Evolutionary conservation across 2,329 filamentous ascomycete genomes (phyloP).

Genomic region (Tricladium varicosporioides): DNA sequence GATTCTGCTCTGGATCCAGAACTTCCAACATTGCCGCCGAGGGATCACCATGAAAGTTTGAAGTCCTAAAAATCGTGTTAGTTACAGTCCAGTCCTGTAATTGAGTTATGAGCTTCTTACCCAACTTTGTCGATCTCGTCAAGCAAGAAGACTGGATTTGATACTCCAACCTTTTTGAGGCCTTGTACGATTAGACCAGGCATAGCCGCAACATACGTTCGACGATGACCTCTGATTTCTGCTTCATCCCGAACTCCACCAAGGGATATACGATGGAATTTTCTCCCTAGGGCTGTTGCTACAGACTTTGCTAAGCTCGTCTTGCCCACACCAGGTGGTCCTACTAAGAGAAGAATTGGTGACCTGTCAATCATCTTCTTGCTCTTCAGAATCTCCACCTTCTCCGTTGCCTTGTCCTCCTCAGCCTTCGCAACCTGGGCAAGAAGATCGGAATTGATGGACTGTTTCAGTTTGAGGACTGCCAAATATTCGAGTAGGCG

Average conservation of each 20-base stretch:
- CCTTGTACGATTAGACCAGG: slow-evolving; percentile 92
- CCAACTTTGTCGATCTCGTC: slow-evolving; percentile 98
- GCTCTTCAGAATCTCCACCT: slow-evolving; percentile 72
- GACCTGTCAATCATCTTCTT: slow-evolving; percentile 93
- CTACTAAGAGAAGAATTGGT: slow-evolving; percentile 88
- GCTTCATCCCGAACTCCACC: slow-evolving; percentile 95
- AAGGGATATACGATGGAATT: slow-evolving; percentile 95
- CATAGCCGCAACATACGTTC: slow-evolving; percentile 99
- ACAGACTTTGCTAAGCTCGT: slow-evolving; percentile 93
- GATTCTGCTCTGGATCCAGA: slow-evolving; percentile 94
- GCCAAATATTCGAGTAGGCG: slow-evolving; percentile 91
- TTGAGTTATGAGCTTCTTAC: slow-evolving; percentile 21
- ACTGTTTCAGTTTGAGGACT: slow-evolving; percentile 92
- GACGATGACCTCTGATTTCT: slow-evolving; percentile 89
- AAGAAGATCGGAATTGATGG: slow-evolving; percentile 80
- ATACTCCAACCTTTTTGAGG: slow-evolving; percentile 89
- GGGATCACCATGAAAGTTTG: slow-evolving; percentile 92
- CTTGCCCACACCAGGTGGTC: slow-evolving; percentile 93
- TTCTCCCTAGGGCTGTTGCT: slow-evolving; percentile 84
- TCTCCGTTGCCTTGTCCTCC: slow-evolving; percentile 52
- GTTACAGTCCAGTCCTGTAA: not conserved
- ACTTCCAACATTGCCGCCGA: slow-evolving; percentile 98
- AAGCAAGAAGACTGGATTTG: slow-evolving; percentile 91
- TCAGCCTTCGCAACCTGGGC: slow-evolving; percentile 70
- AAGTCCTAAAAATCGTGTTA: slow-evolving; percentile 47